phyloP scores from a whole-genome alignment of 202 grass and related monocot species.

The Panicum virgatum region DNA sequence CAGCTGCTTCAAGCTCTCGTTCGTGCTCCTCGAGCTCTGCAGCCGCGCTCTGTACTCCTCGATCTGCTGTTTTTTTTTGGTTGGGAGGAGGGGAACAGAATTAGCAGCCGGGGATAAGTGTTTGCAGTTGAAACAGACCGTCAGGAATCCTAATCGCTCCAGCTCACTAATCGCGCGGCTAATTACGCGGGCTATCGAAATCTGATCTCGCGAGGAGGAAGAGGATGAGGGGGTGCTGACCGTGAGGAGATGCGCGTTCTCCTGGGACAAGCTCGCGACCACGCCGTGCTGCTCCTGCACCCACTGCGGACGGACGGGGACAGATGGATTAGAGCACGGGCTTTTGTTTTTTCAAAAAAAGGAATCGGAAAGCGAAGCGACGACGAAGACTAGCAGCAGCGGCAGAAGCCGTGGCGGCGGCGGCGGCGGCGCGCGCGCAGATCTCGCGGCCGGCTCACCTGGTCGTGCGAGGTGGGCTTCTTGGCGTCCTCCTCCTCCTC shows the following conservation, averaged over 20 bases:
- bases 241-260: constrained; percentile 33
- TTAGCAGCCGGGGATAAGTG: no score
- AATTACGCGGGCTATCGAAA: background rate
- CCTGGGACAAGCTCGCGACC: constrained; percentile 23
- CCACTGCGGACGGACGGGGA: constrained; percentile 33
- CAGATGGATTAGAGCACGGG: background rate
- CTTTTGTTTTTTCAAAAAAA: background rate
- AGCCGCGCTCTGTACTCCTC: constrained; percentile 43
- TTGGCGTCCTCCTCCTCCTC: background rate
- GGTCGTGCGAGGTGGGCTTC: background rate
- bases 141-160: background rate
- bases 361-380: background rate
- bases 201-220: background rate
- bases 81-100: background rate
- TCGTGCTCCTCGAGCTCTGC: constrained; percentile 28
- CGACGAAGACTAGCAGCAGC: background rate
- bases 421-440: constrained; percentile 14
- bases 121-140: no score
- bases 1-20: constrained; percentile 40
- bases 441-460: constrained; percentile 41
- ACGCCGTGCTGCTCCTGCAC: constrained; percentile 42
- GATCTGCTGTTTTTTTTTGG: constrained; percentile 41
- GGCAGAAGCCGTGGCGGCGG: background rate
- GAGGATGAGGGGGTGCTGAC: background rate
- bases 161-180: background rate